Base-by-base conservation (phyloP, 192 early-diverging fungal genomes). In the Coemansia biformis region DNA sequence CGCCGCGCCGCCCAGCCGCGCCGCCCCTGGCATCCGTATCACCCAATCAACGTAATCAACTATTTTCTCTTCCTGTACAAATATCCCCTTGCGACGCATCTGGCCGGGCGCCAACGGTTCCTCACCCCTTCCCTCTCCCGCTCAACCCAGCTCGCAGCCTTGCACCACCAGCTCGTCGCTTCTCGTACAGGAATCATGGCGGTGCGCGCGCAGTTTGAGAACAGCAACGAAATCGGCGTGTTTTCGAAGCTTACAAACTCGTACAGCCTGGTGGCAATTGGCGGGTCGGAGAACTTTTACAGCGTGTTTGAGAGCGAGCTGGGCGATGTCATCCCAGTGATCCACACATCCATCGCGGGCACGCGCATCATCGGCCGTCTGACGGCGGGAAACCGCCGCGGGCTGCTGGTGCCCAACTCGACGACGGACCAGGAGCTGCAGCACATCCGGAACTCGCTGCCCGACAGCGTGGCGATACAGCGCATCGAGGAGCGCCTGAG, bases 251-350 rank as follows among this genome's bases (percentile, higher is more conserved):
- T 99, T 56, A 99, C 96, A 69, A 99, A 99, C 80, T 86, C 90
- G 31, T 99, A 98, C 77, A 92, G 90, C 69, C 79, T 99, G 51
- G 93, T 97, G 28, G 92, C 93, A 23, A 80, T 96, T 38, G 96
- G 96, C 56, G 96, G 96, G 31, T 96, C 93, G 11, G 96, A 97
- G 65, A 99, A 98, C 86, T 99, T 99, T 81, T 99, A 99, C 82
- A 70, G 71, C 38, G 64, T 67, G 37, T 97, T 98, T 62, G 96
- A 97, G 74, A 80, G 83, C 66, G 91, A 98, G 78, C 79, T 99
- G 17, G 81, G 78, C 42, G 96, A 98, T 74, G 91, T 95, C 8
- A 80, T 99, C 61, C 96, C 96, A 5, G 88, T 99, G 34, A 79
- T 99, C 49, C 93, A 96, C 74, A 92, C 92, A 28, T 90, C 90